These are phyloP conservation scores for Exidia glandulosa DNA, from an alignment of 768 basidiomycete species.

Conservation along the genomic window DNA sequence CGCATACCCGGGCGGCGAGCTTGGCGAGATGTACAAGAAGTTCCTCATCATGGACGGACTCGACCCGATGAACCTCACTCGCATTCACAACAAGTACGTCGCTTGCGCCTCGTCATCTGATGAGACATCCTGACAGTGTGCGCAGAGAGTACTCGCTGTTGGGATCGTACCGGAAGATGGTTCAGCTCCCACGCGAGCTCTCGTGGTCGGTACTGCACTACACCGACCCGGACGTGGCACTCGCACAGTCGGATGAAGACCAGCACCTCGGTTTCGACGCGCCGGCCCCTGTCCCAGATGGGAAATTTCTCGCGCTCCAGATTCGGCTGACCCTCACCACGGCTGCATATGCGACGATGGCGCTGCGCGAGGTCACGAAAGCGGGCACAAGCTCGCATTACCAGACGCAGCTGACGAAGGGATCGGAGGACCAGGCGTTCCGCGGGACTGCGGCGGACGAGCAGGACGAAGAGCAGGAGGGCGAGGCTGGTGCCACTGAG, in stretches of 20 bases:
- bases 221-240: constrained; percentile 84
- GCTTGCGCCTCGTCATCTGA: background rate
- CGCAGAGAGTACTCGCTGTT: constrained; percentile 81
- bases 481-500: constrained; percentile 16
- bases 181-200: constrained; percentile 74
- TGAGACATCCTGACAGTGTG: background rate
- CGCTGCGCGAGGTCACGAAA: constrained; percentile 87
- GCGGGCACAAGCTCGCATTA: constrained; percentile 89
- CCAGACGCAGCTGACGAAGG: constrained; percentile 67
- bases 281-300: constrained; percentile 54
- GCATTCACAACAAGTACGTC: constrained; percentile 74
- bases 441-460: constrained; percentile 32
- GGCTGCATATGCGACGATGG: constrained; percentile 97
- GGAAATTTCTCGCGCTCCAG: constrained; percentile 82
- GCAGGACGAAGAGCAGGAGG: constrained; percentile 10
- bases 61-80: constrained; percentile 78
- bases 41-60: constrained; percentile 79
- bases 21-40: constrained; percentile 79
- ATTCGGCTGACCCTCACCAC: constrained; percentile 78
- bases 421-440: constrained; percentile 76
- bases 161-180: constrained; percentile 87
- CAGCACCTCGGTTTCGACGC: constrained; percentile 70
- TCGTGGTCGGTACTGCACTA: constrained; percentile 78
- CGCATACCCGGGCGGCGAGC: constrained; percentile 74
- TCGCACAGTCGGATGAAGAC: constrained; percentile 95